Percentiles rank a stretch among this genome's conserved stretches.
Evolutionary conservation across 352 stramenopile genomes (phyloP).

Genomic region (Globisporangium apiculatum): DNA sequence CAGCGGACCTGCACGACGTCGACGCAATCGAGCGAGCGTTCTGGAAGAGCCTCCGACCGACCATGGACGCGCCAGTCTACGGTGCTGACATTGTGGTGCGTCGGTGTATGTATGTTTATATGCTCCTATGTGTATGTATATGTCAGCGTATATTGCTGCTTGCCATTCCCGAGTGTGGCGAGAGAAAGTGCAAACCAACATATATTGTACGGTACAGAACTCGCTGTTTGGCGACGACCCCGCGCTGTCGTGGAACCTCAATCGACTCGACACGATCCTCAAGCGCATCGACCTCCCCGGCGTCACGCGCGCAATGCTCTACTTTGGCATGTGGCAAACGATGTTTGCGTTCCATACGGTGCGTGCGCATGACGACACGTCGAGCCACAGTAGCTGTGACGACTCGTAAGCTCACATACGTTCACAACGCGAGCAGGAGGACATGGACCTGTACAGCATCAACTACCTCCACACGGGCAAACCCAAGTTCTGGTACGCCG

Average conservation of each 20-base stretch:
- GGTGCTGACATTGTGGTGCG: constrained; percentile 85
- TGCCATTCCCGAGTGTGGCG: no score
- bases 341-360: constrained; percentile 93
- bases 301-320: constrained; percentile 89
- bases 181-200: no score
- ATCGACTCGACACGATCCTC: constrained; percentile 85
- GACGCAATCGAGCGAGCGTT: constrained; percentile 77
- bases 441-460: constrained; percentile 93
- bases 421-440: constrained; percentile 42
- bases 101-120: no score
- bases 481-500: constrained; percentile 91
- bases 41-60: constrained; percentile 82
- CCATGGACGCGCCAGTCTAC: constrained; percentile 86
- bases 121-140: not conserved
- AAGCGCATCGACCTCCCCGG: constrained; percentile 72
- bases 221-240: constrained; percentile 78
- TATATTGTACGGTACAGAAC: constrained; percentile 19
- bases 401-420: no score
- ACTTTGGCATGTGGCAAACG: constrained; percentile 92
- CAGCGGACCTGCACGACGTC: constrained; percentile 11
- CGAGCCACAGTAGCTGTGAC: no score
- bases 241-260: constrained; percentile 82
- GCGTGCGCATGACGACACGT: not conserved
- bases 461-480: constrained; percentile 92
- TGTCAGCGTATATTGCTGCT: not conserved